Evolutionary conservation across 1,284 basidiomycete species (phyloP), one percentile per base, ranked within the genome.

Genomic region (Cutaneotrichosporon sp.): DNA sequence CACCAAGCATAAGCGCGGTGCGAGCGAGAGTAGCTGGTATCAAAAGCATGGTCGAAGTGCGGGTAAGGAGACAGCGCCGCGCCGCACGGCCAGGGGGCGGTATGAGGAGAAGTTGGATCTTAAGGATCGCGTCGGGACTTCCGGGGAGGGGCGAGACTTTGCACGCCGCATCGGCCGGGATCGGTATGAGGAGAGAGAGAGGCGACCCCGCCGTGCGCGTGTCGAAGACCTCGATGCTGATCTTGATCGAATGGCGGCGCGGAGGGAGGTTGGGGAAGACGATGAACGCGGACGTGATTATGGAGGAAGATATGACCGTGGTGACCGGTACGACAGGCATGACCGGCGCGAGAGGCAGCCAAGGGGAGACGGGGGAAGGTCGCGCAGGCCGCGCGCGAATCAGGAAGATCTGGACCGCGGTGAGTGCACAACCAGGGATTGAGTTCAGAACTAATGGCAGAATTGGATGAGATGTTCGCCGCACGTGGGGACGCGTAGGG

Each of bases 191-290:
- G 61, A 62, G 5, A 64, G 65, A 38, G 54, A 33, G 6, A 38
- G 60, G 16, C 50, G 52, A 17, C 51, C 50, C 11, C 29, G 51
- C 26, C 45, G 44, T 4, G 34, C 52, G 17, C 65, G 63, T 8
- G 59, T 57, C 20, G 66, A 65, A 20, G 71, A 73, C 56, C 56
- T 73, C 29, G 71, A 73, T 57, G 52, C 55, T 20, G 68, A 73
- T 43, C 52, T 73, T 37, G 71, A 71, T 49, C 50, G 54, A 22
- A 62, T 72, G 51, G 57, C 61, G 3, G 46, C 47, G 31, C 17
- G 58, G 5, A 53, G 54, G 16, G 63, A 58, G 16, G 54, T 37
- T 12, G 26, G 43, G 17, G n/a, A n/a, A n/a, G n/a, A n/a, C n/a
- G n/a, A n/a, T n/a, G n/a, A n/a, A n/a, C n/a, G n/a, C n/a, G n/a